These are phyloP conservation scores for Kwoniella bestiolae DNA, from an alignment of 768 basidiomycete genomes.

Conservation along the genomic window DNA sequence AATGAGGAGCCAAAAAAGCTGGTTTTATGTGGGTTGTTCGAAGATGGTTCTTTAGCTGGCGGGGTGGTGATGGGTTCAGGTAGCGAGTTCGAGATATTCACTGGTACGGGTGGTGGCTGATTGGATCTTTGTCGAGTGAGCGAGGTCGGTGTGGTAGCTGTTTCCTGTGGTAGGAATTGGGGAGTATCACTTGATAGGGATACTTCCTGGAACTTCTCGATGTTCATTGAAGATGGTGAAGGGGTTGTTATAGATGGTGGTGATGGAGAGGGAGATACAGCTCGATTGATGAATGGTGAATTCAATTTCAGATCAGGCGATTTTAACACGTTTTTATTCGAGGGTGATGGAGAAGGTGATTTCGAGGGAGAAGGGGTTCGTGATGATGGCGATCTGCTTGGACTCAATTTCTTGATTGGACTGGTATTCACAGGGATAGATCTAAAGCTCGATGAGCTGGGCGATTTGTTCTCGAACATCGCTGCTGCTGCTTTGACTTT, in stretches of 20 bases:
- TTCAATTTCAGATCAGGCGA: not conserved
- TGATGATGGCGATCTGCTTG: not conserved
- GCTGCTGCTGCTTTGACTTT: slow-evolving; percentile 46
- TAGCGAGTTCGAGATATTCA: slow-evolving; percentile 15
- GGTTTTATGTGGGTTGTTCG: slow-evolving; percentile 1
- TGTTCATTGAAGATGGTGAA: not conserved
- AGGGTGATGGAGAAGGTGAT: slow-evolving; percentile 16
- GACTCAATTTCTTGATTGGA: slow-evolving; percentile 1
- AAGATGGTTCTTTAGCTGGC: slow-evolving; percentile 23
- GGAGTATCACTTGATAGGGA: slow-evolving; percentile 14
- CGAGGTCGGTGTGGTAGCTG: not conserved
- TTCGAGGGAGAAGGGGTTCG: not conserved
- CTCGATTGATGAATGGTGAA: slow-evolving; percentile 15
- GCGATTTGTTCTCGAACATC: slow-evolving; percentile 30
- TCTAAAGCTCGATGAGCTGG: slow-evolving; percentile 11
- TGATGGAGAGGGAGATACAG: not conserved
- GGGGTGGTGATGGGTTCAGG: slow-evolving; percentile 32
- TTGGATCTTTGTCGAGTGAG: slow-evolving; percentile 2
- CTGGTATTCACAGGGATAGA: slow-evolving; percentile 10
- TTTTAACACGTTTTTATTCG: not conserved
- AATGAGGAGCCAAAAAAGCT: slow-evolving; percentile 40
- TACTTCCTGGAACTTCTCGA: slow-evolving; percentile 24
- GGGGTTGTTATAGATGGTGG: not conserved
- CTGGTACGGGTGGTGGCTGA: slow-evolving; percentile 30
- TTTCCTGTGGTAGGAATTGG: not conserved